Evolutionary conservation across 108 stramenopile species (phyloP).

Genomic region (Epithemia pelagica): DNA sequence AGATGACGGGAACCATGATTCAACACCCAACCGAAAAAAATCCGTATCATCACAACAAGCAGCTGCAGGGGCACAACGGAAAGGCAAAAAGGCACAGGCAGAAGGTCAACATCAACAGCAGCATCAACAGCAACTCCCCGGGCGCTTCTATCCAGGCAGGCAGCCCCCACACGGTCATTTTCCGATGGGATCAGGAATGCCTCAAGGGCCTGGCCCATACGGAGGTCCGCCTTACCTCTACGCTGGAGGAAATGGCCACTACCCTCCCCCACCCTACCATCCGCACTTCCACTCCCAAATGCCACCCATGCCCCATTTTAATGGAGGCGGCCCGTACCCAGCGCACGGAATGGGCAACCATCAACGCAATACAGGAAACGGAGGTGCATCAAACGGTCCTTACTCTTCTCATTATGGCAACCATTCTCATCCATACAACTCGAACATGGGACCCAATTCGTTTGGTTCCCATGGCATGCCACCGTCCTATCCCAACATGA

Average conservation of each 20-base stretch:
- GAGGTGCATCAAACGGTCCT: background rate
- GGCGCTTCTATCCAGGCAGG: background rate
- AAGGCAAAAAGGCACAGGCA: background rate
- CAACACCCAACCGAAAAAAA: background rate
- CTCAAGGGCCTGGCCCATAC: slow-evolving; percentile 2
- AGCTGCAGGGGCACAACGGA: background rate
- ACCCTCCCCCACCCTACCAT: slow-evolving; percentile 6
- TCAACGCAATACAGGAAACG: background rate
- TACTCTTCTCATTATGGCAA: background rate
- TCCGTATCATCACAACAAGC: background rate
- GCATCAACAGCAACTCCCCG: background rate
- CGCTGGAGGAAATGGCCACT: background rate
- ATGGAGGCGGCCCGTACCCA: background rate
- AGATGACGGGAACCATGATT: background rate
- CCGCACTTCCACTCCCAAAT: background rate
- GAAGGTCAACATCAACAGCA: slow-evolving; percentile 1
- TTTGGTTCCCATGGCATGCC: background rate
- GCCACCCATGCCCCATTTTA: background rate
- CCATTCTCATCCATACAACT: background rate
- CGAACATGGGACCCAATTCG: background rate
- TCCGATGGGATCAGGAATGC: background rate
- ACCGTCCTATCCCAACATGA: background rate
- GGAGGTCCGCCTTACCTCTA: background rate
- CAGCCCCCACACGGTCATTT: slow-evolving; percentile 1
- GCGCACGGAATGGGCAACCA: too few species aligned